Evolutionary conservation across 2,329 filamentous ascomycete species (phyloP).

Genomic region (Westerdykella ornata): DNA sequence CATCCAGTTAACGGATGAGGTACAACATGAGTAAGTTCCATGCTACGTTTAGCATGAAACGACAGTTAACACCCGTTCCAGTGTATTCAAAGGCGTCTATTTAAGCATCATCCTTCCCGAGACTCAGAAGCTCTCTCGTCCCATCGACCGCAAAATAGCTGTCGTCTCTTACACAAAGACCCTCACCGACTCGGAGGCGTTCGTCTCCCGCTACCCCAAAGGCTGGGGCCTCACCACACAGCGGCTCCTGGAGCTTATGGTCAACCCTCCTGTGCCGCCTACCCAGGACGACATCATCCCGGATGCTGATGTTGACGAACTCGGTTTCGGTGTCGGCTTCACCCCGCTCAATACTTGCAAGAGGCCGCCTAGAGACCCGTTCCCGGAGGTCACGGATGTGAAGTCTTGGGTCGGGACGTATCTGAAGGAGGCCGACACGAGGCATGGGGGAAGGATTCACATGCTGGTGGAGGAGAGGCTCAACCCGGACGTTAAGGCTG

Average conservation of each 20-base stretch:
- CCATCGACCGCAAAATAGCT: conserved; percentile 85
- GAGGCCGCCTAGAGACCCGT: conserved; percentile 67
- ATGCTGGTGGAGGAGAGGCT: conserved; percentile 67
- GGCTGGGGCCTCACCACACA: conserved; percentile 90
- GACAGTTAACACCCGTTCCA: conserved; percentile 22
- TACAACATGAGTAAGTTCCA: conserved; percentile 58
- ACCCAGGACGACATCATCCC: conserved; percentile 66
- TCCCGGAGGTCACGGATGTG: conserved; percentile 74
- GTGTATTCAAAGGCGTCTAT: conserved; percentile 80
- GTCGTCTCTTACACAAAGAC: conserved; percentile 92
- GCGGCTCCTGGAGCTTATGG: conserved; percentile 78
- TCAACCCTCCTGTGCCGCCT: conserved; percentile 71
- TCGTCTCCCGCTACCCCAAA: conserved; percentile 61
- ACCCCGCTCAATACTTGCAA: conserved; percentile 89
- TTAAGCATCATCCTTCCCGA: conserved; percentile 78
- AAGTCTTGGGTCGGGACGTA: conserved; percentile 77
- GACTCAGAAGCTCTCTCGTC: conserved; percentile 79
- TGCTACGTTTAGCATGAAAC: neutral
- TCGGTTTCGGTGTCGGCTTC: conserved; percentile 90
- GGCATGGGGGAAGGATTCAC: conserved; percentile 63
- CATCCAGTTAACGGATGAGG: conserved; percentile 71
- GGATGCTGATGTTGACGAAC: conserved; percentile 89
- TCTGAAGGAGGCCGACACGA: conserved; percentile 68
- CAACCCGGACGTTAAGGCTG: conserved; percentile 36
- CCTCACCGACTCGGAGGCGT: conserved; percentile 75